phyloP scores from a whole-genome alignment of 2,329 filamentous ascomycete genomes.

The Aphanoascus verrucosus region DNA sequence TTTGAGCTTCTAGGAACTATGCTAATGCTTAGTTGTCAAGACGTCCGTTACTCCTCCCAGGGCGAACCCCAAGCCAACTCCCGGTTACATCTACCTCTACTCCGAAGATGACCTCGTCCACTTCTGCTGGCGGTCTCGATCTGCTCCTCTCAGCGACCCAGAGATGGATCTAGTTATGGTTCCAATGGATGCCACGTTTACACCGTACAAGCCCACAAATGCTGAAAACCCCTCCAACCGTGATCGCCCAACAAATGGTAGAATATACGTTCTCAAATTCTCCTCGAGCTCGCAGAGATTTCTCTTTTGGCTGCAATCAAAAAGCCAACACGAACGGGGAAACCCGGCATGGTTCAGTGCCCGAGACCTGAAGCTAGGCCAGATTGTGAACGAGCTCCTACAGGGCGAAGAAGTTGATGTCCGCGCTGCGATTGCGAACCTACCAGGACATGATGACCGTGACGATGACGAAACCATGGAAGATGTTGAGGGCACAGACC shows the following conservation, averaged over 20 bases:
- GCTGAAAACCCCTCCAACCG: slow-evolving; percentile 49
- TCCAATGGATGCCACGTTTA: slow-evolving; percentile 75
- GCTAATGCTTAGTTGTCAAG: slow-evolving; percentile 22
- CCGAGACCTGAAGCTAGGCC: slow-evolving; percentile 74
- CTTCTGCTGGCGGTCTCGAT: slow-evolving; percentile 91
- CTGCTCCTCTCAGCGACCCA: slow-evolving; percentile 57
- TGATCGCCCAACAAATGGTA: slow-evolving; percentile 62
- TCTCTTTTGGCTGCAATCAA: slow-evolving; percentile 94
- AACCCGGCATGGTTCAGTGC: slow-evolving; percentile 71
- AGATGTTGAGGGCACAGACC: slow-evolving; percentile 55
- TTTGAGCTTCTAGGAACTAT: slow-evolving; percentile 14
- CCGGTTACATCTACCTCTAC: slow-evolving; percentile 87
- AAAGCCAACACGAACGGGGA: slow-evolving; percentile 61
- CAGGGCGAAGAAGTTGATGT: slow-evolving; percentile 85
- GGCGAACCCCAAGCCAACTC: slow-evolving; percentile 60
- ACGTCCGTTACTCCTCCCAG: slow-evolving; percentile 52
- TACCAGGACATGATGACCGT: slow-evolving; percentile 44
- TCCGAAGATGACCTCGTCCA: slow-evolving; percentile 88
- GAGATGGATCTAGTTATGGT: slow-evolving; percentile 91
- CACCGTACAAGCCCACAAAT: slow-evolving; percentile 59
- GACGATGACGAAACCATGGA: slow-evolving; percentile 71
- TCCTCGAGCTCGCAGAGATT: slow-evolving; percentile 80
- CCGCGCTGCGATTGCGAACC: slow-evolving; percentile 55
- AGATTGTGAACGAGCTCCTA: slow-evolving; percentile 72
- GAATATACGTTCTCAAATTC: slow-evolving; percentile 90